Percentiles rank a stretch among this genome's conserved stretches.
Conservation (phyloP, 2,329 filamentous ascomycete genomes). For the Penicillium sp. region DNA sequence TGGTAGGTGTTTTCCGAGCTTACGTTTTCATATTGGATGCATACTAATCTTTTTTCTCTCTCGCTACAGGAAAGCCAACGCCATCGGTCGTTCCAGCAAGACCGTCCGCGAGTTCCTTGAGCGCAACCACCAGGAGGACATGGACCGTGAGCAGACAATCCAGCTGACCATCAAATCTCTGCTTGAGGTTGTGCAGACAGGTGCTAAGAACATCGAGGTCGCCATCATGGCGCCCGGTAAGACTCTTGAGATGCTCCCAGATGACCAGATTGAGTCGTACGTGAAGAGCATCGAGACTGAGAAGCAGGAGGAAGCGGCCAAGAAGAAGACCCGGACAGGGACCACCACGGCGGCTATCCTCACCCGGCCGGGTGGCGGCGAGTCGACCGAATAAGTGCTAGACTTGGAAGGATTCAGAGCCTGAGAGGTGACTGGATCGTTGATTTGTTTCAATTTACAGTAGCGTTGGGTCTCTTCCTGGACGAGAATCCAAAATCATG, state of each 20-base stretch:
- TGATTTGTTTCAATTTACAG: conserved; percentile 25
- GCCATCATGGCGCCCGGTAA: conserved; percentile 96
- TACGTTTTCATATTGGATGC: neutral
- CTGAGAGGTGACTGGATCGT: conserved; percentile 24
- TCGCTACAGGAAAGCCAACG: conserved; percentile 86
- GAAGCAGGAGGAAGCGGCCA: conserved; percentile 97
- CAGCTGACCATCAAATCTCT: conserved; percentile 97
- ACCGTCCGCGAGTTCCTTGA: conserved; percentile 98
- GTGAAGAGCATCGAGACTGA: conserved; percentile 99
- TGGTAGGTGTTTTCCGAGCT: conserved; percentile 62
- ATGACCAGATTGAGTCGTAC: conserved; percentile 94
- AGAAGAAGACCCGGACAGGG: conserved; percentile 73
- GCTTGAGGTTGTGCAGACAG: conserved; percentile 95
- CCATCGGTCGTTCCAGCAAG: conserved; percentile 97
- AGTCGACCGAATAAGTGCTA: conserved; percentile 27
- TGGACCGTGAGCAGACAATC: conserved; percentile 95
- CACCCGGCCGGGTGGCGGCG: conserved; percentile 56
- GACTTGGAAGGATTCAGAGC: conserved; percentile 17
- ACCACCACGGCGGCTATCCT: conserved; percentile 65
- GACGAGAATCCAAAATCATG: conserved; percentile 27
- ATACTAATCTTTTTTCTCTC: conserved; percentile 15
- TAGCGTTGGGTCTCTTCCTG: conserved; percentile 27
- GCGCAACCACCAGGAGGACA: conserved; percentile 96
- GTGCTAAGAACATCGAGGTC: conserved; percentile 99
- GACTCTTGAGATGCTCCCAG: conserved; percentile 85